Conservation (phyloP, 129 eudicot genomes). For the Lactuca saligna region DNA sequence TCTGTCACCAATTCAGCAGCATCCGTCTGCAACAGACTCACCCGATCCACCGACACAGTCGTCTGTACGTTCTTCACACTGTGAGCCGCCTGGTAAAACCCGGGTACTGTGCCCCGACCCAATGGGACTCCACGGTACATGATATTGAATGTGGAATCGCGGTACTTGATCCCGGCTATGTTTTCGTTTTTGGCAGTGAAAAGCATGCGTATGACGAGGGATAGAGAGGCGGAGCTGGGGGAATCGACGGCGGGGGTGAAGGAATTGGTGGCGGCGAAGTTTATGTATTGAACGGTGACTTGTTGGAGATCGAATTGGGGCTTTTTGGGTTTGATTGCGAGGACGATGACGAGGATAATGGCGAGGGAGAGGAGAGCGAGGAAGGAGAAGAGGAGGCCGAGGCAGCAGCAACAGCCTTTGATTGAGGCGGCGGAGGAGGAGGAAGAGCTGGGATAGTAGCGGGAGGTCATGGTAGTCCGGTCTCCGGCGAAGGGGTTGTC, state of each 20-base stretch:
- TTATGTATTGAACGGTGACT: constrained; percentile 63
- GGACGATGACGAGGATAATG: constrained; percentile 66
- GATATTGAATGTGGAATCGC: constrained; percentile 64
- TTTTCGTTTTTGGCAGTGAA: constrained; percentile 71
- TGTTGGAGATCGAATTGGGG: constrained; percentile 86
- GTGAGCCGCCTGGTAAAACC: constrained; percentile 74
- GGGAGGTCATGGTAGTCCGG: constrained; percentile 33
- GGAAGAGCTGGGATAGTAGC: constrained; percentile 18
- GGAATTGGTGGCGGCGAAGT: constrained; percentile 37
- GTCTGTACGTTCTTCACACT: constrained; percentile 51
- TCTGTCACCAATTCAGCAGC: constrained; percentile 70
- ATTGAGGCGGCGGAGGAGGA: constrained; percentile 66
- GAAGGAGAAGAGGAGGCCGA: constrained; percentile 88
- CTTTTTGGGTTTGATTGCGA: constrained; percentile 77
- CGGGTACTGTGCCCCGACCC: constrained; percentile 69
- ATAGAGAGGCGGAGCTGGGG: constrained; percentile 46
- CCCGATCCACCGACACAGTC: constrained; percentile 63
- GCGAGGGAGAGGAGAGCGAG: constrained; percentile 76
- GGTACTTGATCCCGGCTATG: constrained; percentile 79
- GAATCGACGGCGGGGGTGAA: constrained; percentile 29
- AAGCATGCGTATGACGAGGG: constrained; percentile 50
- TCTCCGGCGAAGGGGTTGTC: constrained; percentile 22
- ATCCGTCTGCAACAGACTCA: constrained; percentile 64
- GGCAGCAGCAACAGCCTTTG: constrained; percentile 97
- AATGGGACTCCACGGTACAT: constrained; percentile 87